Evolutionary conservation across 257 asterid species (phyloP).

Genomic region (Jacaranda copaia): DNA sequence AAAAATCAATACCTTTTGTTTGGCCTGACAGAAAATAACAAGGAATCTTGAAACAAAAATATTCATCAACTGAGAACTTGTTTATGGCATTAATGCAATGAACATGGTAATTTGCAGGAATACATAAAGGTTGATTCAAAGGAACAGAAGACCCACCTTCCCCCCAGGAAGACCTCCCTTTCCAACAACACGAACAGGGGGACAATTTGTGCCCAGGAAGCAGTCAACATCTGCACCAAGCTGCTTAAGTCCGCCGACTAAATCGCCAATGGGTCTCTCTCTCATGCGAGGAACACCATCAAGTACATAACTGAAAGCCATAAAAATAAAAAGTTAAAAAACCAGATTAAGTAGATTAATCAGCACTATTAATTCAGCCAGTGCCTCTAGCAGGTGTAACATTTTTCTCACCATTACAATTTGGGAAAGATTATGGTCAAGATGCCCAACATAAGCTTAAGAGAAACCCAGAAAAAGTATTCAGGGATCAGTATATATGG

Average conservation of each 20-base stretch:
- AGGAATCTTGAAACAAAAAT: neutral
- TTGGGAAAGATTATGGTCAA: neutral
- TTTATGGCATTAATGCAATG: slow-evolving; percentile 11
- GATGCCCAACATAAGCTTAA: neutral
- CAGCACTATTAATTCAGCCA: neutral
- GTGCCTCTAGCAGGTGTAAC: slow-evolving; percentile 2
- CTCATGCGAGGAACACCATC: slow-evolving; percentile 99
- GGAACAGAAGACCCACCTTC: slow-evolving; percentile 56
- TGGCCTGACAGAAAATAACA: neutral
- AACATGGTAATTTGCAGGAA: slow-evolving; percentile 13
- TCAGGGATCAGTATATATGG: neutral
- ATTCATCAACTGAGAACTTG: slow-evolving; percentile 24
- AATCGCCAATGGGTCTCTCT: slow-evolving; percentile 98
- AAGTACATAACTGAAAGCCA: slow-evolving; percentile 79
- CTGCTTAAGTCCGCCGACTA: slow-evolving; percentile 95
- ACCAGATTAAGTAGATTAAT: slow-evolving; percentile 23
- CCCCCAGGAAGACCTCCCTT: slow-evolving; percentile 99
- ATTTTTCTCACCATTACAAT: neutral
- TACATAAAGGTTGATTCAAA: slow-evolving; percentile 19
- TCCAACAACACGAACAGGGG: slow-evolving; percentile 92
- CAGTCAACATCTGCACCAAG: slow-evolving; percentile 95
- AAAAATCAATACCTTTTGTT: slow-evolving; percentile 10
- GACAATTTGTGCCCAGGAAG: slow-evolving; percentile 86
- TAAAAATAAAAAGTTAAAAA: neutral
- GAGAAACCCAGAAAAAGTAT: neutral